Evolutionary conservation across 768 basidiomycete species (phyloP).

Genomic region (Thelephora ganbajun): DNA sequence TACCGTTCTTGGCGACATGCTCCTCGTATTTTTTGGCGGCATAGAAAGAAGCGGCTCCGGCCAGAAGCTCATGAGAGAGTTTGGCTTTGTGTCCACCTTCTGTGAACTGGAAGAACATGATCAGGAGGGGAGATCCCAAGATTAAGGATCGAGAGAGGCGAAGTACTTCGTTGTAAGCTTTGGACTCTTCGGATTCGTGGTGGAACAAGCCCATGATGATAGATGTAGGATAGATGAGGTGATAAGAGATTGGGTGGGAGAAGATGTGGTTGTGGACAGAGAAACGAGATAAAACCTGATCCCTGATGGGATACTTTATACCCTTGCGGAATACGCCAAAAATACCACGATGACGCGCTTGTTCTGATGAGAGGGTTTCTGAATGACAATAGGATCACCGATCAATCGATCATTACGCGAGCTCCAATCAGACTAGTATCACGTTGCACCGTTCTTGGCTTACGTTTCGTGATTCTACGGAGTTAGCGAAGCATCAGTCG

Average conservation of each 20-base stretch:
- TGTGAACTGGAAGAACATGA: conserved; percentile 20
- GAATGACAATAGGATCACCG: no score
- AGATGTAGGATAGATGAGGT: conserved; percentile 5
- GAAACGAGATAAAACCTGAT: no score
- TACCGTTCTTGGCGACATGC: conserved; percentile 35
- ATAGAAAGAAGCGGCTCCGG: conserved; percentile 56
- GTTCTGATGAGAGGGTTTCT: no score
- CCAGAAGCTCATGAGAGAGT: conserved; percentile 53
- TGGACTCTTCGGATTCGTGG: conserved; percentile 25
- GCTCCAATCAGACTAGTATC: no score
- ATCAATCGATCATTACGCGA: conserved; percentile 23
- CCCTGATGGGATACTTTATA: no score
- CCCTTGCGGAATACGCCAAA: no score
- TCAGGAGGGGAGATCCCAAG: not conserved
- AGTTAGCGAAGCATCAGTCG: conserved; percentile 68
- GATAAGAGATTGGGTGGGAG: conserved; percentile 10
- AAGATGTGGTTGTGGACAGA: not conserved
- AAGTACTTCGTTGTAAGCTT: conserved; percentile 27
- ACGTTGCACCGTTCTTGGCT: no score
- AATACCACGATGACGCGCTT: no score
- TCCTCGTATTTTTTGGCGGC: conserved; percentile 52
- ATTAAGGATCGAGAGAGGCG: not conserved
- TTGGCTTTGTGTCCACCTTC: conserved; percentile 46
- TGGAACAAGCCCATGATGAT: conserved; percentile 29
- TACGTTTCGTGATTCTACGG: conserved; percentile 10